Percentiles rank a stretch among this genome's conserved stretches.
phyloP scores from a whole-genome alignment of 2,329 filamentous ascomycete genomes.

The Thielaviopsis musarum region DNA sequence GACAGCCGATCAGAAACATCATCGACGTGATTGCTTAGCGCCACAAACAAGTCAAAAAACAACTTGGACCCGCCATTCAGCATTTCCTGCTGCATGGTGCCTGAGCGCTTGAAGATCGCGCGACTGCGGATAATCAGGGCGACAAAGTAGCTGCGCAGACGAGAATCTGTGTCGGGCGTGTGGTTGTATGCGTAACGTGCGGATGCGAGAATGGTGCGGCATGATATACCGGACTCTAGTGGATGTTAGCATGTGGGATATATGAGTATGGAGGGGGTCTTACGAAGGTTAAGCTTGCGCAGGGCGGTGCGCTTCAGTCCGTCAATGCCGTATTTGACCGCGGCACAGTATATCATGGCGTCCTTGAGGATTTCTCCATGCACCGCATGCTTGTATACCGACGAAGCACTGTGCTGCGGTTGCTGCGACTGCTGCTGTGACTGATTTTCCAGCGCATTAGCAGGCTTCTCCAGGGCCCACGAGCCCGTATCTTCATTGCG shows the following conservation, averaged over 20 bases:
- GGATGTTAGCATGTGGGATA: slow-evolving; percentile 10
- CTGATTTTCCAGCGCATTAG: too few species aligned
- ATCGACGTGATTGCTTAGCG: slow-evolving; percentile 79
- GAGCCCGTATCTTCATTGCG: too few species aligned
- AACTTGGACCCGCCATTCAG: slow-evolving; percentile 63
- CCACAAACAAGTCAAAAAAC: slow-evolving; percentile 89
- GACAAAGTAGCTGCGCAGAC: slow-evolving; percentile 77
- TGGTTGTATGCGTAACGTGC: slow-evolving; percentile 82
- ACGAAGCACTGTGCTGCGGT: slow-evolving; percentile 27
- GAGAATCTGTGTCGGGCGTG: slow-evolving; percentile 81
- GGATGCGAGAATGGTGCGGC: slow-evolving; percentile 68
- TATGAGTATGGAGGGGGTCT: slow-evolving; percentile 18
- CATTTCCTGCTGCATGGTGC: slow-evolving; percentile 94
- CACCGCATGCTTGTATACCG: slow-evolving; percentile 36
- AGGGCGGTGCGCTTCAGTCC: slow-evolving; percentile 73
- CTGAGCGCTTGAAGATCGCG: slow-evolving; percentile 79
- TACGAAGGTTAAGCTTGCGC: slow-evolving; percentile 73
- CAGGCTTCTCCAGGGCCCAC: too few species aligned
- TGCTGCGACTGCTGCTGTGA: too few species aligned
- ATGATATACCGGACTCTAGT: slow-evolving; percentile 59
- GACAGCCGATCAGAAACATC: slow-evolving; percentile 18
- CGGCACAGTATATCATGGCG: slow-evolving; percentile 80
- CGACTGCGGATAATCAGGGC: slow-evolving; percentile 81
- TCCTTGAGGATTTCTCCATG: slow-evolving; percentile 65
- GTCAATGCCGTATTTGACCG: slow-evolving; percentile 66